phyloP scores from a whole-genome alignment of 352 stramenopile species.

The Phytophthora sp. region DNA sequence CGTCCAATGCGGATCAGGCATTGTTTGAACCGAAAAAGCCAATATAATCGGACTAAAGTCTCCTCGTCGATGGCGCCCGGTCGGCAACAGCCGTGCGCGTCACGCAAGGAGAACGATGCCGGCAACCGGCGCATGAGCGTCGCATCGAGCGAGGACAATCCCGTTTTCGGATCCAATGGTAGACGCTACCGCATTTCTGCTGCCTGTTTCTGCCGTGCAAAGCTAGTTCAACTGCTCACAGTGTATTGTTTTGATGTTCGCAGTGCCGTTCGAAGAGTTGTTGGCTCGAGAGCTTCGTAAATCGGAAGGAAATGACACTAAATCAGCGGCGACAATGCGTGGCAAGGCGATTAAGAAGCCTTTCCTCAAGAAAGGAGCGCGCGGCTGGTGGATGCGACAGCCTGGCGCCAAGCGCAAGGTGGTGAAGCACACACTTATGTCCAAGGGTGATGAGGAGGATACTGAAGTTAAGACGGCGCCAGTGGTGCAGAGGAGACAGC shows the following conservation, averaged over 20 bases:
- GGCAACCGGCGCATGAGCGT: constrained; percentile 20
- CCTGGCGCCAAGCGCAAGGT: constrained; percentile 60
- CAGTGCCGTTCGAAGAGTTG: constrained; percentile 76
- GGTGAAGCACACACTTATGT: constrained; percentile 64
- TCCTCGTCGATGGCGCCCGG: constrained; percentile 15
- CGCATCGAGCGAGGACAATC: constrained; percentile 27
- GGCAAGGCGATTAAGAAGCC: constrained; percentile 44
- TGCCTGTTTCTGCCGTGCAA: not conserved
- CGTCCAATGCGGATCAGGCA: constrained; percentile 22
- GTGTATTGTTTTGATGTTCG: constrained; percentile 4
- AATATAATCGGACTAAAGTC: not conserved
- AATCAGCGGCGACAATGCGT: not conserved
- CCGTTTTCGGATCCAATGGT: constrained; percentile 34
- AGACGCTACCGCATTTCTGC: not conserved
- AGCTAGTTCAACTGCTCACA: not conserved
- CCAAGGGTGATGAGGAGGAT: constrained; percentile 45
- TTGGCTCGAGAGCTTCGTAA: constrained; percentile 69
- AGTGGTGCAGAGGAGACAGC: not conserved
- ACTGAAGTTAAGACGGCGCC: not conserved
- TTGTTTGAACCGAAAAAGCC: not conserved
- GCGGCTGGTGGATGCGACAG: constrained; percentile 86
- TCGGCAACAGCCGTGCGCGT: constrained; percentile 11
- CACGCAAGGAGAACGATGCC: constrained; percentile 37
- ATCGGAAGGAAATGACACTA: constrained; percentile 19
- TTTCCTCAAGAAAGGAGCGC: constrained; percentile 77